Evolutionary conservation across 2,329 filamentous ascomycete species (phyloP), one percentile per base, ranked within the genome.

Genomic region (Hypoxylon sp.): DNA sequence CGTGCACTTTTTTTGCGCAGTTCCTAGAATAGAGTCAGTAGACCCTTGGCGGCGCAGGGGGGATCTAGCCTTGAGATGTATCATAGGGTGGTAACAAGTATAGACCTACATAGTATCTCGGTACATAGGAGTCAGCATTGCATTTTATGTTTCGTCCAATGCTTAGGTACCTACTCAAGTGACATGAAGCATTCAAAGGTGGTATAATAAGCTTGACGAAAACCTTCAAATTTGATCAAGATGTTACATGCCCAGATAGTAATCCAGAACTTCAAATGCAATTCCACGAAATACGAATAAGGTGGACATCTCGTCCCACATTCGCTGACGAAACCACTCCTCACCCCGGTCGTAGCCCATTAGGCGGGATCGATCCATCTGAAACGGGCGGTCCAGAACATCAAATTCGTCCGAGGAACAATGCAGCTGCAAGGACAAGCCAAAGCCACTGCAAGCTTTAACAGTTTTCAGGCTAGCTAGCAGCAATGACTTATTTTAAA

Each of bases 11-110:
- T 46, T 53, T 42, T 43, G 9, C 17, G 40, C 30, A 40, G 40
- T 52, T 58, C 55, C 42, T 27, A 56, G 42, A 51, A 52, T 57
- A 52, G 49, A 40, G 54, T 11, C 58, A 51, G 51, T 57, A 52
- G 49, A 40, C 54, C n/a, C 58, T 56, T 61, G 55, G 55, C 58
- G 27, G 29, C 46, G 41, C 51, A 59, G 9, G 51, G 57, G 57
- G 57, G 35, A 40, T 46, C 23, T 15, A 51, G 25, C 30, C 34
- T 58, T 21, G 49, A 23, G 43, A 17, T 20, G 54, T 54, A 45
- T 55, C 51, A 60, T 58, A 25, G 29, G 41, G 55, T 59, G 20
- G 51, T 38, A 56, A n/a, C n/a, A n/a, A n/a, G n/a, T n/a, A n/a
- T n/a, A n/a, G n/a, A n/a, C n/a, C n/a, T n/a, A n/a, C n/a, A n/a